Percentiles rank a stretch among this genome's conserved stretches.
These are phyloP conservation scores for Triticum monococcum DNA, from an alignment of 176 grass and related monocot species.

Conservation along the genomic window DNA sequence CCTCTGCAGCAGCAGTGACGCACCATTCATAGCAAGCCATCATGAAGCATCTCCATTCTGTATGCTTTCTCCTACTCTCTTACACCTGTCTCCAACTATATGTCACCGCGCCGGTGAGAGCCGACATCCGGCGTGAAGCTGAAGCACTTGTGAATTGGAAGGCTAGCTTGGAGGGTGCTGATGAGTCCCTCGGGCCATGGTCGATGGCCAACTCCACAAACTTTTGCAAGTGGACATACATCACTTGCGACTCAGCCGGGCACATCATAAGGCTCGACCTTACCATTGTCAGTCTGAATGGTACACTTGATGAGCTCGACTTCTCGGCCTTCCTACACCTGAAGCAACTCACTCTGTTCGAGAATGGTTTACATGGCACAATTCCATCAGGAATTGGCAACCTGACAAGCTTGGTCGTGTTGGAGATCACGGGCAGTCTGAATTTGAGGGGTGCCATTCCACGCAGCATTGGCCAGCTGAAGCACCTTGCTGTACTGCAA, in stretches of 20 bases:
- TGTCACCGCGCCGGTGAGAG: too few species aligned
- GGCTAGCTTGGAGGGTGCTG: neutral
- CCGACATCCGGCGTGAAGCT: neutral
- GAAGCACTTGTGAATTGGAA: neutral
- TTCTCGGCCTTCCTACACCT: neutral
- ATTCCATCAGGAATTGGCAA: neutral
- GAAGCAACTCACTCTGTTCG: fast-evolving
- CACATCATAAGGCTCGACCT: neutral
- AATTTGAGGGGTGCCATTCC: neutral
- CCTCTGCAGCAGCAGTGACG: too few species aligned
- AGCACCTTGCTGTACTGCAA: neutral
- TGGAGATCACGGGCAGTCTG: neutral
- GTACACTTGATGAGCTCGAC: neutral
- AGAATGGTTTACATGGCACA: neutral
- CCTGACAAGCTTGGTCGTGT: neutral
- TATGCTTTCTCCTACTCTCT: neutral
- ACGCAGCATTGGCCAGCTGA: neutral
- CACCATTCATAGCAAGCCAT: too few species aligned
- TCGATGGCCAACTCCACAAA: neutral
- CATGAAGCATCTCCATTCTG: neutral
- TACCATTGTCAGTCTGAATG: fast-evolving
- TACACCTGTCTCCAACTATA: neutral
- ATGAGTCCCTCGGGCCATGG: neutral
- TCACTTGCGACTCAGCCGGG: neutral
- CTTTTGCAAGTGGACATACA: neutral